Evolutionary conservation across 495 filamentous ascomycete genomes (phyloP), one percentile per base, ranked within the genome.

Genomic region (Cudoniella acicularis): DNA sequence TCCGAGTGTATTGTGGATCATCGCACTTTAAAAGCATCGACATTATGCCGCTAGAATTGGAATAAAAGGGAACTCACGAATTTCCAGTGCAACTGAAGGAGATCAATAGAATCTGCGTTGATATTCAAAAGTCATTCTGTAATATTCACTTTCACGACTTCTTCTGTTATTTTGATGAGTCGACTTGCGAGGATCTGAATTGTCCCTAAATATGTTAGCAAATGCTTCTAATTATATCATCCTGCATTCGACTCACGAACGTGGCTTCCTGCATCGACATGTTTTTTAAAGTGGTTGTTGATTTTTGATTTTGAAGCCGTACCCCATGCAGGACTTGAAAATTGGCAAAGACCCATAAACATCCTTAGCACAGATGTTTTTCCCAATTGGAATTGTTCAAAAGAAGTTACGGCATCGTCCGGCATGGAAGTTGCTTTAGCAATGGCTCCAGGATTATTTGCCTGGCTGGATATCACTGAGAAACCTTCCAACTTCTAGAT

Each of bases 41-140:
- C 13, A 1, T 18, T 58, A 17, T 51, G 27, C 10, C 27, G 10
- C 3, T 2, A 60, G 20, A 50, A 20, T 18, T n/a, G 16, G 26
- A 16, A 22, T 43, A 49, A 18, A n/a, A 51, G 8, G 16, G n/a
- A n/a, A 57, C 73, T 54, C 66, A 77, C 72, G 64, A 75, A 64
- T 59, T 77, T 70, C 73, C 74, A 78, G 54, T 77, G 75, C 57
- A 78, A 75, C 55, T 78, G 74, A 10, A 78, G 60, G 9, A 77
- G 66, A 56, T 77, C 75, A n/a, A 76, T 63, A 23, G 69, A 63
- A 1, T 70, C 49, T 10, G 61, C 64, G 3, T 69, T 58, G 20
- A 78, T 54, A 17, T 68, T 59, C 24, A 67, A 67, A 17, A 68
- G 73, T 22, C 74, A 62, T 59, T 78, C 72, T 13, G 64, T 60